Base-by-base conservation (phyloP, 306 rosid genomes). In the Trichosanthes truncata region DNA sequence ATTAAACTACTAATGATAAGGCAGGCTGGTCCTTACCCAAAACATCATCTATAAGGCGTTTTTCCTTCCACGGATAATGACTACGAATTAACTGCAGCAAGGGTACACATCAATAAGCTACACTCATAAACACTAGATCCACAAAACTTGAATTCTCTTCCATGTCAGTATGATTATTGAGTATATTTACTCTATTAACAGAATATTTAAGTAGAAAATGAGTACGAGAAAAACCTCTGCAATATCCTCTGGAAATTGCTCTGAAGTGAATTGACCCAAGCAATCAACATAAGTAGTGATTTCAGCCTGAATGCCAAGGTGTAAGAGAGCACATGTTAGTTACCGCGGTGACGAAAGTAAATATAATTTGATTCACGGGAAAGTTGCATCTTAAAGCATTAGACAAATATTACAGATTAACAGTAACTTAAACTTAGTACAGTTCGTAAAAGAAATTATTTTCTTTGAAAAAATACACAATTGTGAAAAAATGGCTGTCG, bases 231-330 rank as follows among this genome's bases (percentile, higher is more conserved):
- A 63, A 88, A 95, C 98, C 97, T 95, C 97, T 0, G 98, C 89
- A 75, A 95, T 85, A 79, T 95, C 97, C 81, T 91, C 96, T 1
- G 97, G 91, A 84, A 95, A 95, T 55, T 92, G 97, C 56, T 92
- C 98, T 10, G 97, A 95, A 79, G 97, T 92, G 86, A 91, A 95
- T 84, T 92, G 97, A 80, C 87, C 92, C 88, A 95, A 89, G 89
- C 87, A 92, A 76, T 95, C 93, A 74, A 91, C 97, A 81, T 95
- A 95, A 33, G 98, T 97, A 63, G 93, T 89, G 84, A 92, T 87
- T 91, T 95, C 97, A 84, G 89, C 97, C 98, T 94, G 69, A 41
- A 74, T 26, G 71, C 25, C 25, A 52, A 21, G 36, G 46, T 15
- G 52, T 46, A 72, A 41, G 36, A 56, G 17, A 36, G 38, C 20